Base-by-base conservation (phyloP, 495 filamentous ascomycete species). In the Aspergillus saccharolyticus region DNA sequence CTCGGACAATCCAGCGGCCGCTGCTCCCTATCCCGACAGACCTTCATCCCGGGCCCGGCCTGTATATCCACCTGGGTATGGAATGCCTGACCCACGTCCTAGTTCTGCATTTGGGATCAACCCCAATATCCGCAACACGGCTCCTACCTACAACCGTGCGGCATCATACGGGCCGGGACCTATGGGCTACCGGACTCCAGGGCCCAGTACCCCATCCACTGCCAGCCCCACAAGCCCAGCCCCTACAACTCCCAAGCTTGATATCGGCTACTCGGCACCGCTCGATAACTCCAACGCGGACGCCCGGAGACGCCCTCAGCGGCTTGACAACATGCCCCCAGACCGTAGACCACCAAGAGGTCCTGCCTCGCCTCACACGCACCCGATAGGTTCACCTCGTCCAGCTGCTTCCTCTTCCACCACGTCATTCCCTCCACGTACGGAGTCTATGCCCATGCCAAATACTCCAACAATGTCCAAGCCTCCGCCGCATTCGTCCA, bases 61-160 rank as follows among this genome's bases (percentile, higher is more conserved):
- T 25, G 82, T 82, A 20, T 89, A 86, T 28, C 91, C 92, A 68
- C 85, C 86, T 3, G 74, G 82, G 33, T 73, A 74, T 57, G 63
- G 66, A 33, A 69, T 72, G 63, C 64, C 73, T n/a, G 74, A 75
- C 43, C 63, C 66, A 58, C 80, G 87, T 1, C 84, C 86, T 12
- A 78, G 75, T 50, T 88, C 85, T 56, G 84, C 87, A 14, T 87
- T 87, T 67, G 84, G 85, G 16, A 85, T 89, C 63, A 83, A 77
- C 48, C 78, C 71, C 17, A 77, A 74, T 57, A 69, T 79, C 49
- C 78, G 80, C 46, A 67, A 78, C n/a, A 75, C 76, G 57, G 75
- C 70, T 46, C 66, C 69, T 58, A 61, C 59, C 30, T 65, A 66
- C 51, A 63, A 66, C 48, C 70, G 70, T 20, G 65, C 56, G n/a